Conservation (phyloP, 768 basidiomycete genomes). For the Kwoniella sp. region DNA sequence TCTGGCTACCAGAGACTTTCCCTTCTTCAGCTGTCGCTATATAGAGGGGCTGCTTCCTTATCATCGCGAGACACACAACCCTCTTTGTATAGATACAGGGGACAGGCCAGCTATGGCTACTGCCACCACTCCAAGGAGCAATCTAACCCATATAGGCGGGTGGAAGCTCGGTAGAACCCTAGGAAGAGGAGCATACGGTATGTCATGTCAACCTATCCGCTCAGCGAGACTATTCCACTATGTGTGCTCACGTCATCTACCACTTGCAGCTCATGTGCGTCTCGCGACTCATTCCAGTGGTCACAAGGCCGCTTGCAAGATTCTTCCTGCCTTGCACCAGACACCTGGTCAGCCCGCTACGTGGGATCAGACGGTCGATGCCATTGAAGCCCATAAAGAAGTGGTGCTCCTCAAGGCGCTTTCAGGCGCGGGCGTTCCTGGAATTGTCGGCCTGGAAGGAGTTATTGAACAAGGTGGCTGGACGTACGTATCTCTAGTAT, state of each 20-base stretch:
- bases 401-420: slow-evolving; percentile 42
- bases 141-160: slow-evolving; percentile 33
- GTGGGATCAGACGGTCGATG: slow-evolving; percentile 41
- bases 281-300: slow-evolving; percentile 38
- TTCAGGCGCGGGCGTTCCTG: slow-evolving; percentile 32
- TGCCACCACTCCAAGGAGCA: slow-evolving; percentile 37
- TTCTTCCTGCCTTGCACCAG: slow-evolving; percentile 43
- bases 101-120: slow-evolving; percentile 1
- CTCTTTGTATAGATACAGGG: neutral
- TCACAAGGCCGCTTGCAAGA: slow-evolving; percentile 46
- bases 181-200: slow-evolving; percentile 48
- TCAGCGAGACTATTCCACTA: neutral
- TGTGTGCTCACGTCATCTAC: neutral
- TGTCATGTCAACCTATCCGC: slow-evolving; percentile 1
- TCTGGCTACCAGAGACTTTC: neutral
- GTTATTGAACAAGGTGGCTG: slow-evolving; percentile 44
- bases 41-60: neutral
- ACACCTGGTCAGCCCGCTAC: slow-evolving; percentile 12
- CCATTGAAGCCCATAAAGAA: slow-evolving; percentile 48
- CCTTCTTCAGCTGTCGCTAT: neutral
- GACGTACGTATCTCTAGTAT: slow-evolving; percentile 28
- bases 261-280: slow-evolving; percentile 42
- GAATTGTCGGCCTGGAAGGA: slow-evolving; percentile 44
- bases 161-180: slow-evolving; percentile 44
- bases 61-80: neutral